phyloP scores from a whole-genome alignment of 2,329 filamentous ascomycete species.

The Boeremia lycopersici region DNA sequence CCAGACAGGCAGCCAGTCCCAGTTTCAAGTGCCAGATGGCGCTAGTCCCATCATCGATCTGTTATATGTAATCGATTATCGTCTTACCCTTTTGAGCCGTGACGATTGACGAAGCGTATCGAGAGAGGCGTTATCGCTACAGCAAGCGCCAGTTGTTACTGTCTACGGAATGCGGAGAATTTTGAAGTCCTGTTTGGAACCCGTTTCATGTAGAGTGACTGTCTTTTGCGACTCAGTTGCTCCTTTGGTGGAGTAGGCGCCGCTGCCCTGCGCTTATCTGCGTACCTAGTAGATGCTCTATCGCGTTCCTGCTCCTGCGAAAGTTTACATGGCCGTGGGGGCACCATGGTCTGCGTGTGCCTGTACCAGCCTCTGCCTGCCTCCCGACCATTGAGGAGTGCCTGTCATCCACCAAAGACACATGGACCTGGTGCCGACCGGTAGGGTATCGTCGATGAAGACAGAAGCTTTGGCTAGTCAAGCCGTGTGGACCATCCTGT shows the following conservation, averaged over 20 bases:
- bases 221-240: neutral
- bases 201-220: neutral
- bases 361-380: neutral
- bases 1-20: constrained; percentile 2
- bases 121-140: neutral
- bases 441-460: neutral
- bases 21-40: neutral
- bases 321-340: neutral
- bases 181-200: neutral
- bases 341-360: neutral
- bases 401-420: constrained; percentile 4
- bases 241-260: neutral
- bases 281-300: neutral
- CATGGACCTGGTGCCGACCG: constrained; percentile 11
- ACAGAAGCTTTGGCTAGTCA: neutral
- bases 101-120: constrained; percentile 9
- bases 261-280: neutral
- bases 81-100: constrained; percentile 3
- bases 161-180: neutral
- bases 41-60: neutral
- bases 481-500: neutral
- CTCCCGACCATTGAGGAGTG: neutral
- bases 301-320: neutral
- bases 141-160: neutral
- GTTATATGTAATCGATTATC: constrained; percentile 4